Evolutionary conservation across 1,284 basidiomycete species (phyloP).

Genomic region (Sporisorium sorghi): DNA sequence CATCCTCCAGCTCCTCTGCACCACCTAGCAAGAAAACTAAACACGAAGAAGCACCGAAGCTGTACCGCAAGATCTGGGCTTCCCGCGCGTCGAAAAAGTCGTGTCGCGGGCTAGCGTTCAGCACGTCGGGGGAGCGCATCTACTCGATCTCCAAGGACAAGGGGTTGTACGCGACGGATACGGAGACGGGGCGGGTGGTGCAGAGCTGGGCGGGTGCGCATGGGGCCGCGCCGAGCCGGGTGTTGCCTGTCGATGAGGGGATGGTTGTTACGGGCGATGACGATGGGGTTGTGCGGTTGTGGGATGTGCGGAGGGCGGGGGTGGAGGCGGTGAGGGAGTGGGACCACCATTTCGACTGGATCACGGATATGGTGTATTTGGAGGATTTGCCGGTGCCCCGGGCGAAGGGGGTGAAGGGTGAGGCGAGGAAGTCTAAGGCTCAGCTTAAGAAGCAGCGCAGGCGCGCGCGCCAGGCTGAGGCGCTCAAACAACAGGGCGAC

Average conservation of each 20-base stretch:
- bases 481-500: slow-evolving; percentile 1
- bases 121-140: slow-evolving; percentile 67
- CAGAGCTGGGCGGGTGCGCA: slow-evolving; percentile 79
- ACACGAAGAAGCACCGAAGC: neutral
- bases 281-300: slow-evolving; percentile 91
- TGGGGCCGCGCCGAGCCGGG: slow-evolving; percentile 75
- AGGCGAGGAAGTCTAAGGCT: slow-evolving; percentile 33
- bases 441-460: slow-evolving; percentile 32
- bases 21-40: slow-evolving; percentile 21
- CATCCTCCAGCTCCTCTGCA: slow-evolving; percentile 10
- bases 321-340: slow-evolving; percentile 74
- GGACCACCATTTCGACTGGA: slow-evolving; percentile 92
- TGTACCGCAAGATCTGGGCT: slow-evolving; percentile 53
- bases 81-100: slow-evolving; percentile 55
- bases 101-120: slow-evolving; percentile 58
- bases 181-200: slow-evolving; percentile 75
- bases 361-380: slow-evolving; percentile 87
- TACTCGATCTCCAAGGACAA: slow-evolving; percentile 88
- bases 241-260: slow-evolving; percentile 81
- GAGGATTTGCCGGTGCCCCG: slow-evolving; percentile 45
- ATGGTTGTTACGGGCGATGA: slow-evolving; percentile 89
- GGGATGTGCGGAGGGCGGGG: slow-evolving; percentile 78
- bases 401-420: slow-evolving; percentile 14
- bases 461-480: slow-evolving; percentile 5
- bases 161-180: slow-evolving; percentile 73